These are phyloP conservation scores for Hansenula anomala DNA, from an alignment of 1,139 yeast species.

Conservation along the genomic window DNA sequence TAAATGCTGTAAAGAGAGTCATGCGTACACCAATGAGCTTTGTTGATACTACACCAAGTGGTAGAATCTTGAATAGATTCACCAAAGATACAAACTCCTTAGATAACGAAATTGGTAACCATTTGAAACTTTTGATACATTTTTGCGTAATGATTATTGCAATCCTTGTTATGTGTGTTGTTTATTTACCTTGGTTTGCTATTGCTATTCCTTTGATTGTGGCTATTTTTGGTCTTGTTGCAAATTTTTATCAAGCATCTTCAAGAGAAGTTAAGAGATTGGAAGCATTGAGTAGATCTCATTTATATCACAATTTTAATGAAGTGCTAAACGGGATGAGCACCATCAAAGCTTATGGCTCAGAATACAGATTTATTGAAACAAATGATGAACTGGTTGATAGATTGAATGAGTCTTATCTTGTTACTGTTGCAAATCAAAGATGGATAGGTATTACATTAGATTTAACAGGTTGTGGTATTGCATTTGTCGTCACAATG, in stretches of 20 bases:
- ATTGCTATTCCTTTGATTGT: slow-evolving; percentile 59
- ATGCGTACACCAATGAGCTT: slow-evolving; percentile 72
- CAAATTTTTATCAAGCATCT: slow-evolving; percentile 68
- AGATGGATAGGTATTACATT: slow-evolving; percentile 73
- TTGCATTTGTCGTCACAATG: slow-evolving; percentile 45
- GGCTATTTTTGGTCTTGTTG: slow-evolving; percentile 41
- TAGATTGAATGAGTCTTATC: slow-evolving; percentile 69
- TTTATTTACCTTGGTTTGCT: slow-evolving; percentile 75
- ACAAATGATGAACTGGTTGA: slow-evolving; percentile 49
- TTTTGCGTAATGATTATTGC: slow-evolving; percentile 53
- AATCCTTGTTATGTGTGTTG: slow-evolving; percentile 59
- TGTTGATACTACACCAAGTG: slow-evolving; percentile 65
- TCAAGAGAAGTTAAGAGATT: slow-evolving; percentile 80
- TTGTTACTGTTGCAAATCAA: slow-evolving; percentile 61
- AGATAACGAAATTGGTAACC: slow-evolving; percentile 69
- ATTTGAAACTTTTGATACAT: slow-evolving; percentile 44
- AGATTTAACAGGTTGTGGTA: slow-evolving; percentile 45
- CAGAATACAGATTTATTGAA: slow-evolving; percentile 43
- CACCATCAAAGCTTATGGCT: slow-evolving; percentile 63
- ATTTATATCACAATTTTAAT: slow-evolving; percentile 71
- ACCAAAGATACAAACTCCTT: slow-evolving; percentile 81
- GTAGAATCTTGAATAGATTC: slow-evolving; percentile 64
- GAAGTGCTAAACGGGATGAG: slow-evolving; percentile 70
- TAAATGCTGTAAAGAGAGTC: slow-evolving; percentile 55
- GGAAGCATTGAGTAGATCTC: slow-evolving; percentile 73